Evolutionary conservation across 2,329 filamentous ascomycete species (phyloP).

Genomic region (Aureobasidium mangrovei): DNA sequence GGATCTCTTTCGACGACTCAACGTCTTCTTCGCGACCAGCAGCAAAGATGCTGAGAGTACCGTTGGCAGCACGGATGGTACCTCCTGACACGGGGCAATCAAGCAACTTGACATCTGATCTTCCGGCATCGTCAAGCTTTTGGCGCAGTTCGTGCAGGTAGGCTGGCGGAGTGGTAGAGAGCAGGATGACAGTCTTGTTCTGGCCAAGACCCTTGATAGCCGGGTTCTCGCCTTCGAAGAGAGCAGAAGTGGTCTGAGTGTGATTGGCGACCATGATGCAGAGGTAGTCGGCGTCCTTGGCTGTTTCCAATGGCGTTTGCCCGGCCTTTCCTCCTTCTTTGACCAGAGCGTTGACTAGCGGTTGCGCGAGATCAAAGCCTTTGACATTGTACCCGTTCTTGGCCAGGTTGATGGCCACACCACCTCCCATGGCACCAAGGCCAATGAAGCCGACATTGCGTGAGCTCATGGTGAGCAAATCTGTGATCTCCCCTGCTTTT

Average conservation of each 20-base stretch:
- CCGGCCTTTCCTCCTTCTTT: conserved; percentile 53
- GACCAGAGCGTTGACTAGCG: conserved; percentile 57
- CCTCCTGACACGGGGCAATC: conserved; percentile 68
- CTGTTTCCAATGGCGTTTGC: conserved; percentile 52
- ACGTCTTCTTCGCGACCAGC: conserved; percentile 48
- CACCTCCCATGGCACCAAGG: conserved; percentile 74
- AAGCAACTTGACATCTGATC: conserved; percentile 57
- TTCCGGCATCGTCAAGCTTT: conserved; percentile 46
- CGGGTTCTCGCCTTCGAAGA: conserved; percentile 51
- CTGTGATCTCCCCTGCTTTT: neutral
- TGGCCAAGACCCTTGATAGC: conserved; percentile 46
- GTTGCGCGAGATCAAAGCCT: conserved; percentile 62
- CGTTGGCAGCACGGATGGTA: conserved; percentile 57
- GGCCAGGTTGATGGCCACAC: conserved; percentile 68
- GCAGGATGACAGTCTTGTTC: conserved; percentile 55
- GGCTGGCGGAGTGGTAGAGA: conserved; percentile 60
- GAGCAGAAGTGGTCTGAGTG: conserved; percentile 55
- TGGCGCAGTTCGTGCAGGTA: conserved; percentile 54
- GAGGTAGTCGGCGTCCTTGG: conserved; percentile 50
- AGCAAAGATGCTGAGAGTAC: conserved; percentile 68
- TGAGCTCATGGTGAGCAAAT: conserved; percentile 4
- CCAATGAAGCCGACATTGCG: conserved; percentile 58
- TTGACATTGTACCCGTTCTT: conserved; percentile 58
- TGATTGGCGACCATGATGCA: conserved; percentile 71
- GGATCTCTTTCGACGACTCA: conserved; percentile 47